Percentiles rank a stretch among this genome's conserved stretches.
These are phyloP conservation scores for Excoecaria agallocha DNA, from an alignment of 345 rosid genomes.

Conservation along the genomic window DNA sequence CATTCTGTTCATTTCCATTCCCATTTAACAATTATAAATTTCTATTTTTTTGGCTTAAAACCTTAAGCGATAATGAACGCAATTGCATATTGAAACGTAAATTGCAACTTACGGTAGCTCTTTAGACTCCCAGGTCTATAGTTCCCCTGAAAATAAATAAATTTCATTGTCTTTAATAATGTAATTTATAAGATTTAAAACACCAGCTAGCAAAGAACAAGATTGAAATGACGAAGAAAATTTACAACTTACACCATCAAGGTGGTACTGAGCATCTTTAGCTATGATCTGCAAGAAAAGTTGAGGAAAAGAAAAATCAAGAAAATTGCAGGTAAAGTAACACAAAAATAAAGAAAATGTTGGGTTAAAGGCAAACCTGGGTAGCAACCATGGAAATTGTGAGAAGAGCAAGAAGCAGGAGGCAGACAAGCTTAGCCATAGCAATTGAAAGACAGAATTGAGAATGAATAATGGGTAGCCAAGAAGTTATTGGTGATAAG, in stretches of 20 bases:
- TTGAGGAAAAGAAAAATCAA: not conserved
- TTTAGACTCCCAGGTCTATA: conserved; percentile 50
- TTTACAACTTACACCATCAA: conserved; percentile 20
- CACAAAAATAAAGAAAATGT: too few species aligned
- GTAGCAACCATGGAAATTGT: conserved; percentile 61
- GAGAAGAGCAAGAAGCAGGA: conserved; percentile 52
- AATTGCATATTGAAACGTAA: not conserved
- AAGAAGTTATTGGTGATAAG: not conserved
- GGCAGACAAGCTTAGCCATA: conserved; percentile 51
- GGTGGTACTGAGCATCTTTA: conserved; percentile 34
- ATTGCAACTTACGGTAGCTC: conserved; percentile 40
- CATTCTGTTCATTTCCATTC: conserved; percentile 51
- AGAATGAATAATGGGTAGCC: conserved; percentile 7
- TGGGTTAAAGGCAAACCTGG: conserved; percentile 23
- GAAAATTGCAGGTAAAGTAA: not conserved
- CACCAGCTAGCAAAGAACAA: not conserved
- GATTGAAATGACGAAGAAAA: too few species aligned
- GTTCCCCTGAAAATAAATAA: conserved; percentile 23
- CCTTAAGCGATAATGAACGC: too few species aligned
- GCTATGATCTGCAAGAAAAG: conserved; percentile 39
- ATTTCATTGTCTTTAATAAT: not conserved
- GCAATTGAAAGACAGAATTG: not conserved
- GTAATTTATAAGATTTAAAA: not conserved
- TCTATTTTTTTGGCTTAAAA: too few species aligned
- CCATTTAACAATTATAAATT: not conserved